Evolutionary conservation across 371 early-diverging fungal genomes (phyloP).

Genomic region (Mucor indicus): DNA sequence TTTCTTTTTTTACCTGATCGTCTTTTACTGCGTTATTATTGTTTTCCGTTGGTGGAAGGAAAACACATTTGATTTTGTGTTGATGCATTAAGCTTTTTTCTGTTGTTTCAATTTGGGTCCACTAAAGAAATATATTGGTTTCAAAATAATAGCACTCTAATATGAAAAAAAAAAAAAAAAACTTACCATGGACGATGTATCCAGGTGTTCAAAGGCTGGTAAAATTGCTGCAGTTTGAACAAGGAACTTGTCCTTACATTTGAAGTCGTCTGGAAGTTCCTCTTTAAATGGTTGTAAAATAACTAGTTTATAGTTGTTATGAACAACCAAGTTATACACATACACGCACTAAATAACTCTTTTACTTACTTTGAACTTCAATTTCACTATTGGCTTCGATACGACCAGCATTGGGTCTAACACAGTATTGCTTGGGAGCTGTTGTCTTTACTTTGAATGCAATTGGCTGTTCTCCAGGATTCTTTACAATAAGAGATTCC

Average conservation of each 20-base stretch:
- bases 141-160: too few species aligned
- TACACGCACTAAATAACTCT: too few species aligned
- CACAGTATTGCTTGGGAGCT: conserved; percentile 95
- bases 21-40: not conserved
- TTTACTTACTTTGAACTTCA: conserved; percentile 71
- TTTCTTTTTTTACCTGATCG: conserved; percentile 1
- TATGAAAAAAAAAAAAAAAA: too few species aligned
- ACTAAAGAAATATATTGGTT: conserved; percentile 32
- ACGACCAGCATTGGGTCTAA: conserved; percentile 92
- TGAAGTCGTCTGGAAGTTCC: conserved; percentile 74
- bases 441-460: conserved; percentile 98
- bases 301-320: conserved; percentile 41
- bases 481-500: conserved; percentile 64
- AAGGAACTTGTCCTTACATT: conserved; percentile 94
- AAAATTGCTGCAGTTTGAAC: conserved; percentile 83
- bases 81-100: conserved; percentile 54
- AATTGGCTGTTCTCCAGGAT: conserved; percentile 65
- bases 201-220: conserved; percentile 55
- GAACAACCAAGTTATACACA: not conserved
- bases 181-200: conserved; percentile 45
- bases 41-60: conserved; percentile 20
- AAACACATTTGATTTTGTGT: conserved; percentile 63
- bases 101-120: conserved; percentile 53
- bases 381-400: conserved; percentile 71
- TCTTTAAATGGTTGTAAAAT: conserved; percentile 88